Percentiles rank a stretch among this genome's conserved stretches.
phyloP scores from a whole-genome alignment of 371 early-diverging fungal genomes.

The Mortierella sp. region DNA sequence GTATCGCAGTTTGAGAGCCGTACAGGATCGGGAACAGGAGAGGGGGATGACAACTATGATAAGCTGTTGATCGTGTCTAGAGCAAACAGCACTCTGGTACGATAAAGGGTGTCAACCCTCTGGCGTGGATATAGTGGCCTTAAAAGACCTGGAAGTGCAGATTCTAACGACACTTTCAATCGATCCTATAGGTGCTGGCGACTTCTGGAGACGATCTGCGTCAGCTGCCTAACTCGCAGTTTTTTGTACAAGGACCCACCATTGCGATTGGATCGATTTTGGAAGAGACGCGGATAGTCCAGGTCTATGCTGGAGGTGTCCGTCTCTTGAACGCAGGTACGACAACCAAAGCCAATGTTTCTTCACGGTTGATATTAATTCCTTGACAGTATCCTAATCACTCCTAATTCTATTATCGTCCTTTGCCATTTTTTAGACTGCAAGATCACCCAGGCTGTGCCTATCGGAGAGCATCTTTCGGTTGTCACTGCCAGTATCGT shows the following conservation, averaged over 20 bases:
- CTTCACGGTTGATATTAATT: background rate
- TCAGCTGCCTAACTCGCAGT: conserved; percentile 83
- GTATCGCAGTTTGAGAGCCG: conserved; percentile 61
- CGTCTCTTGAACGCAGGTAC: conserved; percentile 75
- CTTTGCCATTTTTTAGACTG: conserved; percentile 62
- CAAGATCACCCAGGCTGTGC: conserved; percentile 69
- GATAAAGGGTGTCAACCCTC: background rate
- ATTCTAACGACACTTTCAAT: background rate
- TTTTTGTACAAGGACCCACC: conserved; percentile 85
- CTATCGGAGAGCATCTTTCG: conserved; percentile 71
- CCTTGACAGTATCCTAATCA: background rate
- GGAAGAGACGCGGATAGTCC: conserved; percentile 78
- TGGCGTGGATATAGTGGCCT: background rate
- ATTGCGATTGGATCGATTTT: conserved; percentile 78
- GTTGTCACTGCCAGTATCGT: conserved; percentile 83
- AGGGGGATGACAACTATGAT: conserved; percentile 65
- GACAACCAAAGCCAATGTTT: background rate
- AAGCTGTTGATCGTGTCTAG: conserved; percentile 83
- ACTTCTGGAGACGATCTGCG: conserved; percentile 87
- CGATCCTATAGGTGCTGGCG: conserved; percentile 68
- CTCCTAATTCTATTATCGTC: background rate
- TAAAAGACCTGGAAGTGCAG: background rate
- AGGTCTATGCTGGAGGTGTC: conserved; percentile 85
- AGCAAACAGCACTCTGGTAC: conserved; percentile 75
- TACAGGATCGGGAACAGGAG: conserved; percentile 46